Conservation (phyloP, 148 eudicot species). For the Rhododendron simsii region DNA sequence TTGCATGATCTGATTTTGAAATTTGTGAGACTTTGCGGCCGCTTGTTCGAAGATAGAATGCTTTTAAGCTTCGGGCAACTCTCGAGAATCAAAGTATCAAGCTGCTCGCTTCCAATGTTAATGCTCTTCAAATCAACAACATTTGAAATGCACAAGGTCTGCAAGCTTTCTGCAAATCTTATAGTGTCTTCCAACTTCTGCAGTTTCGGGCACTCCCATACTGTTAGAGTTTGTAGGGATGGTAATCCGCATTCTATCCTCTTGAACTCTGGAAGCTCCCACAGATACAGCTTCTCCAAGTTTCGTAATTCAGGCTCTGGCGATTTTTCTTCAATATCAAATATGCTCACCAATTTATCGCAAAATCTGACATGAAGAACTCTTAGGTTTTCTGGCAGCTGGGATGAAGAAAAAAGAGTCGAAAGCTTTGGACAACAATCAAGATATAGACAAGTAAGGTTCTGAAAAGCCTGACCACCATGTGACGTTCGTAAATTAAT, state of each 20-base stretch:
- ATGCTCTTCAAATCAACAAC: background rate
- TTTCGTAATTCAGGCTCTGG: background rate
- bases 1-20: constrained; percentile 12
- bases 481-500: background rate
- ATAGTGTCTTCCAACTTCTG: constrained; percentile 1
- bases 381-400: constrained; percentile 11
- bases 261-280: constrained; percentile 18
- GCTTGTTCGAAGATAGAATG: background rate
- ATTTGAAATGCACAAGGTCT: background rate
- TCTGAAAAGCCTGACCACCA: background rate
- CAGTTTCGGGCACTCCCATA: constrained; percentile 8
- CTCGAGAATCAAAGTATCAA: background rate
- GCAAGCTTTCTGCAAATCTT: background rate
- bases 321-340: background rate
- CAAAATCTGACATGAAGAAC: constrained; percentile 26
- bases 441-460: constrained; percentile 22
- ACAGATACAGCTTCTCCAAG: constrained; percentile 10
- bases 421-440: constrained; percentile 28
- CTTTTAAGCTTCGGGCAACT: constrained; percentile 11
- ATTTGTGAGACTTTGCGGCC: background rate
- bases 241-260: constrained; percentile 10
- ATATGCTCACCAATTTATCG: constrained; percentile 15
- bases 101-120: background rate
- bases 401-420: constrained; percentile 9
- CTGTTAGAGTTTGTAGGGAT: background rate